Base-by-base conservation (phyloP, 2,329 filamentous ascomycete genomes). In the Fusarium penzigii region DNA sequence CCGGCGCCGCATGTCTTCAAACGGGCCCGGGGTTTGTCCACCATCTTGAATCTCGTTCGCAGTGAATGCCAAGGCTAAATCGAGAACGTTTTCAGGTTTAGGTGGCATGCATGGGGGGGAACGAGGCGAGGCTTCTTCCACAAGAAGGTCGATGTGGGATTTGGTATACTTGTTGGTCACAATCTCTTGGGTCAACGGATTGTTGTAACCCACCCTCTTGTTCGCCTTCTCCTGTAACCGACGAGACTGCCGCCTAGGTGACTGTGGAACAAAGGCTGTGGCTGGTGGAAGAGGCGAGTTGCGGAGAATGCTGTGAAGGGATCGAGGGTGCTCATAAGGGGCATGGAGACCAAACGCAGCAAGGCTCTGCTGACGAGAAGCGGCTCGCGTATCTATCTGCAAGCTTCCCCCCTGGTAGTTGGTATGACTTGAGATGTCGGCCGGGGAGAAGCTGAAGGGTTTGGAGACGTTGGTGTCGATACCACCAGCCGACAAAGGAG, bases 141-240 rank as follows among this genome's bases (percentile, higher is more conserved):
- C 70, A 2, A 87, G 75, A 34, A 87, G 74, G 61, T 87, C 84
- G 53, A 86, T 82, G 65, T 87, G 84, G 1, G 83, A 86, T 51
- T 75, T 81, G 29, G 78, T 80, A 67, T 87, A 87, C 63, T 74
- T 80, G 66, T 81, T 82, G 9, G 81, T 87, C 14, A 76, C 81
- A 61, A 87, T 87, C 20, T 83, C 85, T 67, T 86, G 82, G 14
- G 80, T 83, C 36, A 87, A 68, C 1, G 84, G 84, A 55, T 78
- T 83, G 63, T 85, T 79, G 65, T 87, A 87, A 40, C 80, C 81
- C 3, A 87, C 84, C 46, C 78, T 78, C 53, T 80, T 77, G 12
- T 77, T 75, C 1, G 78, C 78, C 58, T 78, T 80, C 59, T 83
- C 80, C 41, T 79, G 76, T 14, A 84, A 68, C 12, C 81, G 78